Evolutionary conservation across 2,329 filamentous ascomycete genomes (phyloP).

Genomic region (Mollisia scopiformis): DNA sequence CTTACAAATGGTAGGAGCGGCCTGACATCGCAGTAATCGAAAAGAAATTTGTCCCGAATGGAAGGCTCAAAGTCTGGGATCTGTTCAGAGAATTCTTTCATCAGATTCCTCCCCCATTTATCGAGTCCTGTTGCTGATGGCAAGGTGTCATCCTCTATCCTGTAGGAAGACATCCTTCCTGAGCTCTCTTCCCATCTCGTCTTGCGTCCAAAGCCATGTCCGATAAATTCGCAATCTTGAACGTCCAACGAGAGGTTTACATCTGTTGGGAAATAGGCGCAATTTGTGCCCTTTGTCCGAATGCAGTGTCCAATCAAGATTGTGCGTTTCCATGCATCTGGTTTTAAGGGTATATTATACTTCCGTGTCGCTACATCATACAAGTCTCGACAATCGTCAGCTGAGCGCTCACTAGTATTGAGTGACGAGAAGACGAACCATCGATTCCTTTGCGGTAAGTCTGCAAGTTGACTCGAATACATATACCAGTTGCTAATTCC

Average conservation of each 20-base stretch:
- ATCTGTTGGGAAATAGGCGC: not conserved
- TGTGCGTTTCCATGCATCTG: not conserved
- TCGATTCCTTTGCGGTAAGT: not conserved
- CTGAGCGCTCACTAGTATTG: not conserved
- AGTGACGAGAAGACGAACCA: not conserved
- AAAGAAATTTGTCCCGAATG: not conserved
- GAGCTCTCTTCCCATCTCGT: not conserved
- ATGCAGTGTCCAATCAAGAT: not conserved
- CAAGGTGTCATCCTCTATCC: not conserved
- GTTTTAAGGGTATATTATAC: not conserved
- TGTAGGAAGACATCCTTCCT: not conserved
- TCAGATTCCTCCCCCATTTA: not conserved
- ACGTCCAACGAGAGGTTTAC: not conserved
- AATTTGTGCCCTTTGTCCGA: not conserved
- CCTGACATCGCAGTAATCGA: not conserved
- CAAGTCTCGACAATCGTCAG: not conserved
- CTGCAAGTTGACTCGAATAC: not conserved
- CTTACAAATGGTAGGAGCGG: not conserved
- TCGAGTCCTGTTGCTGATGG: not conserved
- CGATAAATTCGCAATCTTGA: not conserved
- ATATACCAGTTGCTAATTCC: not conserved
- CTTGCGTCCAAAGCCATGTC: not conserved
- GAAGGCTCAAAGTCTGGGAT: not conserved
- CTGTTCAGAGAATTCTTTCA: not conserved
- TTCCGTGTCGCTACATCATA: not conserved